Percentiles rank a stretch among this genome's conserved stretches.
phyloP scores from a whole-genome alignment of 441 rosid genomes.

The Pelargonium australe region DNA sequence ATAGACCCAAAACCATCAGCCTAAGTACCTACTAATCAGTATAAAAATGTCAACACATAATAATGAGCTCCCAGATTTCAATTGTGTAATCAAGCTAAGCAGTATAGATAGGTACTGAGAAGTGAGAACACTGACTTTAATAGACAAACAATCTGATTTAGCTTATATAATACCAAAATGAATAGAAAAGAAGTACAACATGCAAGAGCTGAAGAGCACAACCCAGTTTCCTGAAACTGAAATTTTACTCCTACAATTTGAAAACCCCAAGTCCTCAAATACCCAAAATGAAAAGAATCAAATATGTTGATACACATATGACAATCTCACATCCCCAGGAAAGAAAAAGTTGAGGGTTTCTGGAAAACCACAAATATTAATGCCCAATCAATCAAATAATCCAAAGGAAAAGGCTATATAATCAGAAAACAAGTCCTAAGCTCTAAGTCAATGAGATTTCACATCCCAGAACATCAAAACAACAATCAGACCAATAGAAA shows the following conservation, averaged over 20 bases:
- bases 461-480: constrained; percentile 10
- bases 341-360: not conserved
- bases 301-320: constrained; percentile 15
- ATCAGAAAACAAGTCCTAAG: constrained; percentile 6
- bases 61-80: too few relatives aligned
- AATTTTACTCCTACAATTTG: not conserved
- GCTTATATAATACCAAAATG: not conserved
- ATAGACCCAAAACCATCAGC: not conserved
- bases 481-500: not conserved
- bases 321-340: not conserved
- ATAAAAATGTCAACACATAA: not conserved
- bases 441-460: not conserved
- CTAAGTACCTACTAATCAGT: not conserved
- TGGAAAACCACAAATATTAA: not conserved
- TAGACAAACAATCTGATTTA: not conserved
- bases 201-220: constrained; percentile 5
- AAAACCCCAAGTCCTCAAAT: constrained; percentile 10
- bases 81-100: too few relatives aligned
- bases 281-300: constrained; percentile 10
- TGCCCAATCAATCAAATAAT: not conserved
- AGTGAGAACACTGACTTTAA: not conserved
- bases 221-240: constrained; percentile 6
- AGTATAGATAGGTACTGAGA: not conserved
- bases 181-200: not conserved
- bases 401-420: too few relatives aligned